These are phyloP conservation scores for Cystobasidiopsis lactophilus DNA, from an alignment of 768 basidiomycete genomes.

Conservation along the genomic window DNA sequence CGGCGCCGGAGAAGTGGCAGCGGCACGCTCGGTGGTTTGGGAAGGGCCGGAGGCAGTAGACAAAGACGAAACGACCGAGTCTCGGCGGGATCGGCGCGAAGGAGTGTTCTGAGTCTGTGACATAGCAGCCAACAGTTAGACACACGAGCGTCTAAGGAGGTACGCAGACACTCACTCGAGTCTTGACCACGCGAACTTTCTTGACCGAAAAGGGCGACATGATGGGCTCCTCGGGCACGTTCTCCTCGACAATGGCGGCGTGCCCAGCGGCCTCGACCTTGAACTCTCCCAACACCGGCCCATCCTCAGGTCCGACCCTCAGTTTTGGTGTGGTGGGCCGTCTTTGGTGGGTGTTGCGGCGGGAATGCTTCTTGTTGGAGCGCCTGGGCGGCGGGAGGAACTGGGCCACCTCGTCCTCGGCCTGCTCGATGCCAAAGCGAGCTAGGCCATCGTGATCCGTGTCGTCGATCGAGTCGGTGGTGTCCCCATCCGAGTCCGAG, in stretches of 20 bases:
- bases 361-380: no score
- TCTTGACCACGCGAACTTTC: not conserved
- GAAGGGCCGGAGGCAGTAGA: constrained; percentile 13
- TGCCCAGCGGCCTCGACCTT: not conserved
- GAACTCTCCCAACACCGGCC: not conserved
- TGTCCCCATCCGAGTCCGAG: constrained; percentile 10
- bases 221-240: not conserved
- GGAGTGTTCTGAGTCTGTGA: not conserved
- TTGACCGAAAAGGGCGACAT: not conserved
- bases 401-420: constrained; percentile 8
- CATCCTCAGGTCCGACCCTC: no score
- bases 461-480: constrained; percentile 14
- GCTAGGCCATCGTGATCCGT: constrained; percentile 14
- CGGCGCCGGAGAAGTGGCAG: not conserved
- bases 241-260: no score
- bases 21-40: not conserved
- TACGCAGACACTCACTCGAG: not conserved
- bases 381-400: no score
- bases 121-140: not conserved
- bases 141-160: not conserved
- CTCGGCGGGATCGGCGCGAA: not conserved
- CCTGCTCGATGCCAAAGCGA: constrained; percentile 16
- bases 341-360: no score
- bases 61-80: constrained; percentile 11
- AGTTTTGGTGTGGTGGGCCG: no score